Evolutionary conservation across 495 filamentous ascomycete species (phyloP), one percentile per base, ranked within the genome.

Genomic region (Hypoxylon lienhwacheense): DNA sequence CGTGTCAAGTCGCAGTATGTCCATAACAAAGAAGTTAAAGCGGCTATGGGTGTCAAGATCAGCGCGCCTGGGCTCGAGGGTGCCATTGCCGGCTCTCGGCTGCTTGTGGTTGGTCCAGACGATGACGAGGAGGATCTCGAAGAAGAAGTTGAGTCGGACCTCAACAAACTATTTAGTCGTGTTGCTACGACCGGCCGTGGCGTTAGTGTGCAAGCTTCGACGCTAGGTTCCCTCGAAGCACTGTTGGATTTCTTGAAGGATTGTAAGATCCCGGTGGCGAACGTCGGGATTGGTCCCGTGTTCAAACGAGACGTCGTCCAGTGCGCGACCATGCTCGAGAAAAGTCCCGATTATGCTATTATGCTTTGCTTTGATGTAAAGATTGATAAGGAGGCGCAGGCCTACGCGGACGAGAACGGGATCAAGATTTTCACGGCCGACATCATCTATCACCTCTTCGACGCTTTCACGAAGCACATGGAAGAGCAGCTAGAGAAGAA

Each of bases 361-460:
- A 99, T 99, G 95, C 85, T 99, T 14, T 97, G 95, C 69, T 99
- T 99, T 78, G 95, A 99, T 67, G 95, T 99, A 70, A 96, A 96
- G 76, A 88, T 99, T 16, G 95, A 99, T 72, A 97, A 96, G 71
- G 95, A 99, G 64, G 95, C 95, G 1, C 81, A 85, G 61, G 79
- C 79, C 10, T 96, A 97, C 61, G 95, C 95, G 31, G 88, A 96
- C 7, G 91, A 97, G 45, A 83, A 96, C 29, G 92, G 92, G 22
- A 88, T 99, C 68, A 99, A 96, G 80, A 89, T 99, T 65, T 97
- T 97, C 77, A 95, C 90, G 0, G 95, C 95, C 4, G 91, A 99
- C 61, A 99, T 99, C 63, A 99, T 99, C 56, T 99, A 99, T 68
- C 95, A 99, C 68, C 77, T 99, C 44, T 99, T 99, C 69, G 95